Evolutionary conservation across 1,284 basidiomycete genomes (phyloP), one percentile per base, ranked within the genome.

Genomic region (Malassezia arunalokei): DNA sequence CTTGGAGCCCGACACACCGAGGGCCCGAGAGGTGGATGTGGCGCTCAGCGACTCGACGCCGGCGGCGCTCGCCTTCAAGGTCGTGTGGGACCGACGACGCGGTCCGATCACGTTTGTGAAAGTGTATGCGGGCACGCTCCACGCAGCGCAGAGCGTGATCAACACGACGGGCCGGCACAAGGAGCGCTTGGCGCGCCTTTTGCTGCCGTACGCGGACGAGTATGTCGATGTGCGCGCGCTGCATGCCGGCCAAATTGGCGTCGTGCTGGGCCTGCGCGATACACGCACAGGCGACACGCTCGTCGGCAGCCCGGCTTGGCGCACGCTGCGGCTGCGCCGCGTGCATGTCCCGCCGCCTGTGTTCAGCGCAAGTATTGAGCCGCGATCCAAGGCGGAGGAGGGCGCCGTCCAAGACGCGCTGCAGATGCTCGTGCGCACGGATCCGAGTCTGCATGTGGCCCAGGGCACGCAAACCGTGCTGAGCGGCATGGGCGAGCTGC

Each of bases 21-120:
- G 17, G 27, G 47, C 40, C 12, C 42, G 39, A 6, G n/a, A 46
- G 29, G 39, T 37, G 9, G 15, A 41, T 9, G 29, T 55, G 12
- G 20, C 14, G n/a, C 43, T 50, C 8, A 30, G 9, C 7, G 8
- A 44, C 29, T 30, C 35, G 7, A 40, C 39, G 14, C 29, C 48
- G 14, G 40, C 53, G 4, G 53, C 48, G 24, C 76, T 91, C 20
- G 87, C 86, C 0, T 91, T 88, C 85, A 91, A 91, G 70, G 87
- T 91, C 15, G 79, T 78, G 24, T 89, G 85, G 84, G 86, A 90
- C 70, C 83, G 82, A 58, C 80, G 80, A 55, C 80, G 79, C 59
- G 87, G 87, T 12, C 90, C 87, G 81, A 86, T 89, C 82, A 90
- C 87, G 0, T 91, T 88, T 67, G 83, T 91, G 32, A 79, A 87